Percentiles rank a stretch among this genome's conserved stretches.
These are phyloP conservation scores for Chimonanthus praecox DNA, from an alignment of 164 flowering plant genomes.

Conservation along the genomic window DNA sequence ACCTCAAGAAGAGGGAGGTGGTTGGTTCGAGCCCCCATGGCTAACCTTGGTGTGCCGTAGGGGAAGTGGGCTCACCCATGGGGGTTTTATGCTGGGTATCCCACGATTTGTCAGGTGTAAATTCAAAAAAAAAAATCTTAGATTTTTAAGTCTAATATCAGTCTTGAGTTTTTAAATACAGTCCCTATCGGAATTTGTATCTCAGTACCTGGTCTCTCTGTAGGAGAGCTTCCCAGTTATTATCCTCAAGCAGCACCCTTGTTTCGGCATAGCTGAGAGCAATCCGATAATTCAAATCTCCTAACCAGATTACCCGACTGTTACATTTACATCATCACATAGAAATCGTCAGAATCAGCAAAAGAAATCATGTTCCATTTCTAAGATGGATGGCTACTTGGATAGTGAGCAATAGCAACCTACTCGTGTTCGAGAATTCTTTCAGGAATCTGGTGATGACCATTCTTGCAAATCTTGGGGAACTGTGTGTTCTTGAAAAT, in stretches of 20 bases:
- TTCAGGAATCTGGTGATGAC: conserved; percentile 45
- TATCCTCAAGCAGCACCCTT: conserved; percentile 56
- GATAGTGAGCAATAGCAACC: conserved; percentile 5
- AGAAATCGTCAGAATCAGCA: neutral
- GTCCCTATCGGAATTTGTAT: too few species aligned
- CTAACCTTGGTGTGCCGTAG: too few species aligned
- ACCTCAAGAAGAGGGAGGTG: too few species aligned
- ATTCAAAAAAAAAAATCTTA: too few species aligned
- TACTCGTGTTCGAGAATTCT: conserved; percentile 83
- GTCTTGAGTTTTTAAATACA: too few species aligned
- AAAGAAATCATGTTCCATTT: too few species aligned
- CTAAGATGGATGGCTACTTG: neutral
- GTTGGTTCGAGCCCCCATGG: too few species aligned
- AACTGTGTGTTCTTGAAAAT: conserved; percentile 69
- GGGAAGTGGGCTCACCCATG: too few species aligned
- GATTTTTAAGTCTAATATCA: too few species aligned
- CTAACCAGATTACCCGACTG: conserved; percentile 90
- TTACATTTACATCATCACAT: neutral
- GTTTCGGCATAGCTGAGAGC: conserved; percentile 79
- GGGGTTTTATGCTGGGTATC: too few species aligned
- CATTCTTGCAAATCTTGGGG: conserved; percentile 56
- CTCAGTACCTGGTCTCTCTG: conserved; percentile 75
- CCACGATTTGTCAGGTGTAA: too few species aligned
- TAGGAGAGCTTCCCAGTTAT: conserved; percentile 77
- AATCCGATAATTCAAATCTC: conserved; percentile 85